Evolutionary conservation across 345 rosid species (phyloP), one percentile per base, ranked within the genome.

Genomic region (Populus deltoides): DNA sequence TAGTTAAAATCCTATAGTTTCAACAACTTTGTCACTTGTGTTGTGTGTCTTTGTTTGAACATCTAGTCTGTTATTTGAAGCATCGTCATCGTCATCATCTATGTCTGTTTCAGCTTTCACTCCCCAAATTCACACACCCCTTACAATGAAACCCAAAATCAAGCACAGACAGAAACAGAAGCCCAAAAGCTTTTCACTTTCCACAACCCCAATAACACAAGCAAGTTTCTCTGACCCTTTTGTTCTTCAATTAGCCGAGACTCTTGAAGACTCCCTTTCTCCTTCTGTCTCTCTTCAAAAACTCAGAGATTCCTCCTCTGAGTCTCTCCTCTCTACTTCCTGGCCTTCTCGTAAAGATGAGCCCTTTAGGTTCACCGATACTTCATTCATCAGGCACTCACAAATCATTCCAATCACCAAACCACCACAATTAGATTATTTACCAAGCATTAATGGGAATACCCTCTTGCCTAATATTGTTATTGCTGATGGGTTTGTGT

Each of bases 341-440:
- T 93, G 99, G 98, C 97, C 97, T 5, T 86, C 99, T 4, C 91
- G 91, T 59, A 93, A 79, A 82, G 98, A 91, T 82, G 99, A 96
- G 81, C 84, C 92, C 73, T 93, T 93, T 77, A 88, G 98, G 57
- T 93, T 93, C 86, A 96, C 98, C 6, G 98, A 96, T 66, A 92
- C 89, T 20, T 92, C 97, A 0, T 85, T 92, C 76, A 89, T 96
- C 80, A 89, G 81, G 68, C 82, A 77, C 27, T 90, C 94, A 20
- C 88, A 86, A 77, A 87, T 93, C 74, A 83, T 82, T 76, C 98
- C 99, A 6, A 75, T 90, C 36, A 75, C 91, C 61, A 81, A 74
- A 55, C 90, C 90, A 25, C 88, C 90, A 29, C 80, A 81, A 18
- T 71, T 83, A 16, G 80, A 83, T 0, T 62, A 69, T 36, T 74